Evolutionary conservation across 495 filamentous ascomycete species (phyloP), one percentile per base, ranked within the genome.

Genomic region (Terfezia claveryi): DNA sequence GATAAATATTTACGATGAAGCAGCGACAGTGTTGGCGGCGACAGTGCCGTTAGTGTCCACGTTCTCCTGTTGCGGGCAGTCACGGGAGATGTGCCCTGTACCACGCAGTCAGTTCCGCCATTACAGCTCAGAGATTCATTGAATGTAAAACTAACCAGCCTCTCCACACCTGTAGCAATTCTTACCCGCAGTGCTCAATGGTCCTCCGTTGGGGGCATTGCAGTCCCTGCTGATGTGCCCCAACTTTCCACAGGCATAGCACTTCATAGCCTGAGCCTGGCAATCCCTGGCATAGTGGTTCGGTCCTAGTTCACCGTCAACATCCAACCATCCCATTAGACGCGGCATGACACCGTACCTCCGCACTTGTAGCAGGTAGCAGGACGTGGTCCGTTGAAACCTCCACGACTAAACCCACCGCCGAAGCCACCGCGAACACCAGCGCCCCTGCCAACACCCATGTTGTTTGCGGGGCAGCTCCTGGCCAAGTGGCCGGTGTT

Each of bases 351-450:
- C 23, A 57, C 41, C 57, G 55, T 64, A 63, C 63, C 91, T 63
- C 92, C 92, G 68, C 92, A 99, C 76, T 96, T 96, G 77, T 95
- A 96, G 79, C 92, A 99, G 54, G 88, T 96, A 20, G 92, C 84
- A 52, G 85, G 79, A 53, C 87, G 85, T 58, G 82, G 78, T 12
- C 73, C 78, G 58, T 71, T 68, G 65, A 77, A 86, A 38, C 78
- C 81, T 60, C 85, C 85, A 53, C 85, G 81, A 54, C 20, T 20
- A 20, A 74, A 78, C 37, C 72, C 69, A 56, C 75, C 80, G 49
- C 71, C 73, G 64, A 75, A 88, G 6, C 57, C 63, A 56, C 61
- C 64, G 62, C 74, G 72, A 14, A 46, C 17, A 58, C 73, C 76
- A 57, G 71, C 73, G 54, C 82, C 83, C 57, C 86, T 80, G 52